phyloP scores from a whole-genome alignment of 1,139 yeast species.

The Debaryomycetaceae sp. region DNA sequence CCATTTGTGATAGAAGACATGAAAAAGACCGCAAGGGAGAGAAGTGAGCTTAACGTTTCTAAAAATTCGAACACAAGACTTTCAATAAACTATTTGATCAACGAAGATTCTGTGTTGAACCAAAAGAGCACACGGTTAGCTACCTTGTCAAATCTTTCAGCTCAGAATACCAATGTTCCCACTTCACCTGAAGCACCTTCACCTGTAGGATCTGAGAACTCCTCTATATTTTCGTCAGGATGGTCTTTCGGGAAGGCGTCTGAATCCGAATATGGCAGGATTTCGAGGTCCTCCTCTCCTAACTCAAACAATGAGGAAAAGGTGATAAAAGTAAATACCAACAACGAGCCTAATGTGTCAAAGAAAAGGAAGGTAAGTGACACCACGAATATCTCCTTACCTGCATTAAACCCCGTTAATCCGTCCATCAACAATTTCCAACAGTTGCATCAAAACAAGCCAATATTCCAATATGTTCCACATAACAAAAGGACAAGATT shows the following conservation, averaged over 20 bases:
- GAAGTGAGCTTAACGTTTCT: constrained; percentile 23
- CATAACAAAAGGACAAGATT: constrained; percentile 51
- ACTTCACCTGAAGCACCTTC: not conserved
- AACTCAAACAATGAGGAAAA: constrained; percentile 7
- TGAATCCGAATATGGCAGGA: constrained; percentile 4
- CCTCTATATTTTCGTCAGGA: constrained; percentile 9
- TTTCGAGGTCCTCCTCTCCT: constrained; percentile 25
- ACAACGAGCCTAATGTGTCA: not conserved
- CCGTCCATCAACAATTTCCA: constrained; percentile 33
- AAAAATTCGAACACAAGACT: constrained; percentile 2
- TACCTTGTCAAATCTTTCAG: not conserved
- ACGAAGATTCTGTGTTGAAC: constrained; percentile 7
- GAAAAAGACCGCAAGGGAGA: constrained; percentile 54
- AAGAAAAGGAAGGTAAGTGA: not conserved
- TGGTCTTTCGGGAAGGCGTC: constrained; percentile 11
- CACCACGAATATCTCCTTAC: constrained; percentile 13
- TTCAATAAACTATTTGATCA: constrained; percentile 19
- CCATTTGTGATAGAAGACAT: constrained; percentile 60
- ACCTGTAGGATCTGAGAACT: not conserved
- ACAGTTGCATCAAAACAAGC: constrained; percentile 1
- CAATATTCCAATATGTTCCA: constrained; percentile 40
- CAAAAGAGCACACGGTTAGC: not conserved
- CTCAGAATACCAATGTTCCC: not conserved
- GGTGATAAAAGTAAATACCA: not conserved
- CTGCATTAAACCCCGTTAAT: constrained; percentile 33